phyloP scores from a whole-genome alignment of 495 filamentous ascomycete species.

The Platismatia glauca region DNA sequence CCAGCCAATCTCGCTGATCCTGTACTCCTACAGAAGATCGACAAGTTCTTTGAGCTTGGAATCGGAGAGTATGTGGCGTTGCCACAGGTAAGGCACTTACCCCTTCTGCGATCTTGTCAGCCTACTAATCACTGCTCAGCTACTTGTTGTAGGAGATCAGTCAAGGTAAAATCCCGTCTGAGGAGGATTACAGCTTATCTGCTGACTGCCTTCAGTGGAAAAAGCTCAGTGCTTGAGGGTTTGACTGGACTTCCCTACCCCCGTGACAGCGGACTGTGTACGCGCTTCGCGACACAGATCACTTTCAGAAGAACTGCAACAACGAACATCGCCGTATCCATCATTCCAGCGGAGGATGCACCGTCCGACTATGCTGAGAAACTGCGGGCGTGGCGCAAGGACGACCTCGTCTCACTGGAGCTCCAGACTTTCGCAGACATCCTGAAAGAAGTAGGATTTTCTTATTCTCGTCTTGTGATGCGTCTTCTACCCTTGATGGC shows the following conservation, averaged over 20 bases:
- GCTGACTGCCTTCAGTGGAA: constrained; percentile 28
- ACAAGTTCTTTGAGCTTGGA: constrained; percentile 36
- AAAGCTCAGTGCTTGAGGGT: constrained; percentile 39
- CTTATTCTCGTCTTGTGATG: neutral
- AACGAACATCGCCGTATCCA: constrained; percentile 21
- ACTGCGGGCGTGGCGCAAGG: constrained; percentile 26
- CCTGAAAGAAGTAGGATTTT: constrained; percentile 27
- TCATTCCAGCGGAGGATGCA: constrained; percentile 27
- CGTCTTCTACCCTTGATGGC: neutral
- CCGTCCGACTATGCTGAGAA: constrained; percentile 19
- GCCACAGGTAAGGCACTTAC: constrained; percentile 23
- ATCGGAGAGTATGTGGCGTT: constrained; percentile 34
- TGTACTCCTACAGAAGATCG: constrained; percentile 34
- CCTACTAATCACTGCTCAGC: constrained; percentile 14
- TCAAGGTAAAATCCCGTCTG: constrained; percentile 16
- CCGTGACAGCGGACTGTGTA: constrained; percentile 36
- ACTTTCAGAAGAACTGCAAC: constrained; percentile 35
- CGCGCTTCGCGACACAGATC: constrained; percentile 41
- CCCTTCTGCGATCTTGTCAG: too few relatives aligned
- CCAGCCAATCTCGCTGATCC: constrained; percentile 27
- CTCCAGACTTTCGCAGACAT: constrained; percentile 24
- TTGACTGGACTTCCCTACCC: constrained; percentile 39
- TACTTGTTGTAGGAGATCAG: constrained; percentile 40
- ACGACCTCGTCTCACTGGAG: constrained; percentile 17
- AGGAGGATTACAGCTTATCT: neutral